Conservation (phyloP, 2,329 filamentous ascomycete genomes). For the Immersiporthe knoxdaviesiana region DNA sequence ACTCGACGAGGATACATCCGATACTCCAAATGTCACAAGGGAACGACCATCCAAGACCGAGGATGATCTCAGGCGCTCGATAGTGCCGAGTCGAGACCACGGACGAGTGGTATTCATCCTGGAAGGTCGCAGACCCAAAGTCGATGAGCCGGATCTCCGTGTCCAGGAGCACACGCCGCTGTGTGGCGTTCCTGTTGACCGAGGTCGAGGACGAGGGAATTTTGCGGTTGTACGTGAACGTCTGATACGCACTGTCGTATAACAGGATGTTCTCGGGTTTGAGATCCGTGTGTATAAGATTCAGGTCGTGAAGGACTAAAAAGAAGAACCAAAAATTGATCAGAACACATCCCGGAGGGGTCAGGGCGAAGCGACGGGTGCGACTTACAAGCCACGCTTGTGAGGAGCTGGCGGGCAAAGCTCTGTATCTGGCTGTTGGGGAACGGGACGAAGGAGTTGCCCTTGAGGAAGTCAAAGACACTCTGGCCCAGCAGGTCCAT, state of each 20-base stretch:
- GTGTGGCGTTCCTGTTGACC: constrained; percentile 62
- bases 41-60: constrained; percentile 72
- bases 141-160: constrained; percentile 73
- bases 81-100: constrained; percentile 74
- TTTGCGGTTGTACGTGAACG: constrained; percentile 71
- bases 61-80: constrained; percentile 70
- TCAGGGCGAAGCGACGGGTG: not conserved
- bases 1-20: constrained; percentile 72
- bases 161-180: constrained; percentile 66
- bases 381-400: constrained; percentile 92
- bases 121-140: constrained; percentile 73
- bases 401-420: constrained; percentile 93
- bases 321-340: constrained; percentile 62
- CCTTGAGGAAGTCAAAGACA: constrained; percentile 97
- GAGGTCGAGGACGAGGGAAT: constrained; percentile 69
- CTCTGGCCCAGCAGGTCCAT: constrained; percentile 85
- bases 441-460: constrained; percentile 93
- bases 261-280: constrained; percentile 74
- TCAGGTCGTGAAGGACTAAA: constrained; percentile 89
- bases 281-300: constrained; percentile 89
- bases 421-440: constrained; percentile 98
- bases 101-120: constrained; percentile 73
- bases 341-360: constrained; percentile 28
- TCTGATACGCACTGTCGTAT: constrained; percentile 67
- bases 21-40: constrained; percentile 77